Conservation (phyloP, 1,284 basidiomycete genomes). For the Ustanciosporium gigantosporum region DNA sequence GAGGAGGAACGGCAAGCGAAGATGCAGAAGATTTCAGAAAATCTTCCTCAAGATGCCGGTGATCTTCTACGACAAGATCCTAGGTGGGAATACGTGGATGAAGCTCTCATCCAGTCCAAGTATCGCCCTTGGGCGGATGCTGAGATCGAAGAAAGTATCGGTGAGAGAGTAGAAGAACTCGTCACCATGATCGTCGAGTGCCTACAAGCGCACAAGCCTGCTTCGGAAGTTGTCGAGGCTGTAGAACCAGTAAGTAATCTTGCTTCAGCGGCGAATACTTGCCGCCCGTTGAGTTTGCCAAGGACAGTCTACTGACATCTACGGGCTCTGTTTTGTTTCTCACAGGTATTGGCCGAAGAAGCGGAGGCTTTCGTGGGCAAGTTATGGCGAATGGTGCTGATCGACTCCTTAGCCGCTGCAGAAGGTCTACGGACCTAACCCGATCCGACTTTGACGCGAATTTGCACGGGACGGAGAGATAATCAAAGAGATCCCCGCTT, state of each 20-base stretch:
- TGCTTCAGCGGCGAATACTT: background rate
- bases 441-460: no score
- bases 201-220: slow-evolving; percentile 19
- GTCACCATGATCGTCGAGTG: slow-evolving; percentile 42
- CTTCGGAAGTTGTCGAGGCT: slow-evolving; percentile 31
- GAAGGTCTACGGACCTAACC: slow-evolving; percentile 16
- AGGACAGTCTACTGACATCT: background rate
- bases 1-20: slow-evolving; percentile 16
- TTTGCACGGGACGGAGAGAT: no score
- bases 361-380: slow-evolving; percentile 44
- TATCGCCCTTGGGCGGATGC: slow-evolving; percentile 38
- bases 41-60: slow-evolving; percentile 12
- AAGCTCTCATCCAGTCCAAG: slow-evolving; percentile 21
- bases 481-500: no score
- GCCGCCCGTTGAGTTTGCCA: no score
- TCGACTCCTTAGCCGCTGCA: slow-evolving; percentile 38
- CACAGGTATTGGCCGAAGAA: slow-evolving; percentile 52
- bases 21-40: slow-evolving; percentile 3
- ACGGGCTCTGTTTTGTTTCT: background rate
- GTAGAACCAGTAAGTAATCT: slow-evolving; percentile 48
- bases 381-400: slow-evolving; percentile 49
- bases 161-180: slow-evolving; percentile 53
- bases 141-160: slow-evolving; percentile 50
- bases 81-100: slow-evolving; percentile 46
- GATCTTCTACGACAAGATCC: slow-evolving; percentile 27